phyloP scores from a whole-genome alignment of 257 asterid species.

The Pogostemon cablin region DNA sequence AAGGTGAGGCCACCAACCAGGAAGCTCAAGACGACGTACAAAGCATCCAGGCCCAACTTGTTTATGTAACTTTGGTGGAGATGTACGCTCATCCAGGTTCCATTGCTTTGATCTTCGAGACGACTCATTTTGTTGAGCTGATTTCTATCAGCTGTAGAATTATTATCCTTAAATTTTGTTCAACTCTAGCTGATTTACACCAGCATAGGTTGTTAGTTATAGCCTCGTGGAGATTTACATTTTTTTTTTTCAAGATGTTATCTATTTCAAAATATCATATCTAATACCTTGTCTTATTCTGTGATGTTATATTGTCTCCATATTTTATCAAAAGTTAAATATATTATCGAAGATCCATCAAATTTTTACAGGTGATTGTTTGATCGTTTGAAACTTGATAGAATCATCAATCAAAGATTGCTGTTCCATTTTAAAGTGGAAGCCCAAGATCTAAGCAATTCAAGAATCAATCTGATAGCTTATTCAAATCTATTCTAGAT shows the following conservation, averaged over 20 bases:
- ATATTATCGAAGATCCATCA: too few relatives aligned
- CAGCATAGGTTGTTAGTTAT: neutral
- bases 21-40: slow-evolving; percentile 39
- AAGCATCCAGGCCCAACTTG: slow-evolving; percentile 23
- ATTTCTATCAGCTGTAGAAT: slow-evolving; percentile 15
- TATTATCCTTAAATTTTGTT: neutral
- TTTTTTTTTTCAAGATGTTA: neutral
- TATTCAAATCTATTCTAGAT: neutral
- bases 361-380: too few relatives aligned
- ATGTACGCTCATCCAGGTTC: neutral
- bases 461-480: neutral
- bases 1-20: slow-evolving; percentile 43
- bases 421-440: too few relatives aligned
- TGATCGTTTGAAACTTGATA: too few relatives aligned
- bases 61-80: slow-evolving; percentile 21
- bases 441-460: too few relatives aligned
- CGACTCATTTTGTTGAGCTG: neutral
- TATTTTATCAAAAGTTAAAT: too few relatives aligned
- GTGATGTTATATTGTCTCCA: too few relatives aligned
- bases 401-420: too few relatives aligned
- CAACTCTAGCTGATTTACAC: neutral
- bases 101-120: neutral
- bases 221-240: too few relatives aligned
- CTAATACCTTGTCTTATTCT: too few relatives aligned
- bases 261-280: neutral